These are phyloP conservation scores for Tubosaeta brunneosetosa DNA, from an alignment of 768 basidiomycete species.

Conservation along the genomic window DNA sequence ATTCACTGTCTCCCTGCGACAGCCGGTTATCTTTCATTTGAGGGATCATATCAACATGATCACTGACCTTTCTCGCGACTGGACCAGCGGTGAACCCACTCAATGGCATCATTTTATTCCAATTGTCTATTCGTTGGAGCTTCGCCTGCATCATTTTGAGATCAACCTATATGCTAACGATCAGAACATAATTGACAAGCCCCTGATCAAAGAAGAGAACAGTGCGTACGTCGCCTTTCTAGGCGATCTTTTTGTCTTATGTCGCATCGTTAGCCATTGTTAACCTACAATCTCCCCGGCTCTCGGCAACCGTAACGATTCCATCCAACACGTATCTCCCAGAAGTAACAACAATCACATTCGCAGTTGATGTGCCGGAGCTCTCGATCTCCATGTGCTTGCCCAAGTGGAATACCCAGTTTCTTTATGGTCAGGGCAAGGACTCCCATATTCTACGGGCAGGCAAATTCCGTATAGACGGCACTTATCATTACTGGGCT, in stretches of 20 bases:
- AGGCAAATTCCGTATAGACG: constrained; percentile 52
- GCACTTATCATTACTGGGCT: constrained; percentile 71
- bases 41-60: constrained; percentile 95
- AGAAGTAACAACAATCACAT: constrained; percentile 60
- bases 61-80: constrained; percentile 89
- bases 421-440: constrained; percentile 56
- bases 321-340: constrained; percentile 72
- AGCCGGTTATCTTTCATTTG: constrained; percentile 71
- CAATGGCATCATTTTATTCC: constrained; percentile 84
- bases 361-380: constrained; percentile 57
- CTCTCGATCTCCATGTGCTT: constrained; percentile 57
- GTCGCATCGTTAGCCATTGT: constrained; percentile 56
- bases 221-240: constrained; percentile 39
- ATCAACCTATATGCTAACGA: constrained; percentile 87
- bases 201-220: constrained; percentile 77
- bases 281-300: constrained; percentile 52
- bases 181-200: constrained; percentile 94
- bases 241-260: not conserved
- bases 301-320: constrained; percentile 52
- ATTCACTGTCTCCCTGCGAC: constrained; percentile 64
- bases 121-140: constrained; percentile 64
- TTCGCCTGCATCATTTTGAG: constrained; percentile 72
- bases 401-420: constrained; percentile 88
- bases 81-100: constrained; percentile 76
- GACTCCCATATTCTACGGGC: constrained; percentile 62